Base-by-base conservation (phyloP, 2,329 filamentous ascomycete species). In the Xylariaceae sp. region DNA sequence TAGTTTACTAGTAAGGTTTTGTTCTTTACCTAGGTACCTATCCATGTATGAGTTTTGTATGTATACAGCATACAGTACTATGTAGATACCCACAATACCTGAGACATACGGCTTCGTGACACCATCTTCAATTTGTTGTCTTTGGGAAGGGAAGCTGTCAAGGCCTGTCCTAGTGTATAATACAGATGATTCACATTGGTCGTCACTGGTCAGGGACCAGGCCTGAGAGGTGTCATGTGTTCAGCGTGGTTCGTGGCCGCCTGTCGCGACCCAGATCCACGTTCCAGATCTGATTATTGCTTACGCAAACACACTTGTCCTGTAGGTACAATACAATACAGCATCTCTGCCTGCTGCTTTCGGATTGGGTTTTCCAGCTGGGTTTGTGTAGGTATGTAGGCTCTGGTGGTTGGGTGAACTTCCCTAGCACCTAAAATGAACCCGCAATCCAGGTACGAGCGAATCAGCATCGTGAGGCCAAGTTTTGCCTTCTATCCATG, bases 191-290 rank as follows among this genome's bases (percentile, higher is more conserved):
- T 31, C 16, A 45, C 21, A 21, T 21, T 5, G 26, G 33, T 51
- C 26, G 34, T 33, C 41, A n/a, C n/a, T 9, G 8, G 33, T 49
- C 58, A 62, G 58, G 60, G 53, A 67, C 57, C 64, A 57, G 63
- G 58, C 49, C 58, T 54, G 47, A 59, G 53, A 65, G 66, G 61
- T 65, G 66, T 65, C 65, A 67, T 63, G 62, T 68, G 66, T 68
- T 66, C 46, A 31, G 34, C 40, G 59, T 49, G 40, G 50, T 59
- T 58, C 47, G 24, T 46, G 39, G 33, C 50, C 56, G 44, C 44
- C 46, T 36, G 36, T 48, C 36, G 45, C 51, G 45, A 63, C 53
- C 64, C 55, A 63, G 61, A 61, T 64, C 62, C 41, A 34, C 44
- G 39, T 49, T 43, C 43, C 29, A 41, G 44, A 45, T 55, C 46